Conservation (phyloP, 371 early-diverging fungal genomes). For the Nematocida ironsii region DNA sequence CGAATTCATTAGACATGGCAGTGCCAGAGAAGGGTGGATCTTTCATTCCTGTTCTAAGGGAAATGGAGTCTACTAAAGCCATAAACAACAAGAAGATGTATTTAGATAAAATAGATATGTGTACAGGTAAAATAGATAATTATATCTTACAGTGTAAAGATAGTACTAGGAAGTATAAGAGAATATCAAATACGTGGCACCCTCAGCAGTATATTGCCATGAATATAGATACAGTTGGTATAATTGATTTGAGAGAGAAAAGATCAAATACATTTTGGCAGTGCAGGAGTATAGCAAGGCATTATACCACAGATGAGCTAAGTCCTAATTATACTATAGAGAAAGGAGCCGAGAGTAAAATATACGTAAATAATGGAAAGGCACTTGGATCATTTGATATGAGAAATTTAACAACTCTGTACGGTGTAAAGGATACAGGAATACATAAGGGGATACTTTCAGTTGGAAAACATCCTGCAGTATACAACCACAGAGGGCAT, state of each 20-base stretch:
- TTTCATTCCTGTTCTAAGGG: conserved; percentile 21
- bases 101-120: conserved; percentile 43
- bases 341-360: conserved; percentile 1
- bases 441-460: background rate
- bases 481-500: conserved; percentile 36
- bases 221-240: background rate
- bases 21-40: conserved; percentile 2
- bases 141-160: background rate
- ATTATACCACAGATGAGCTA: background rate
- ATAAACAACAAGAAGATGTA: background rate
- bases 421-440: background rate
- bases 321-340: background rate
- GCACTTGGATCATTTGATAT: conserved; percentile 26
- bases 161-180: background rate
- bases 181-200: conserved; percentile 43
- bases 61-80: background rate
- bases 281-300: background rate
- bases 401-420: background rate
- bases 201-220: conserved; percentile 42
- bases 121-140: conserved; percentile 17
- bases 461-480: conserved; percentile 18
- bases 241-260: conserved; percentile 42
- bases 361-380: background rate
- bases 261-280: conserved; percentile 14
- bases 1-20: conserved; percentile 26